Evolutionary conservation across 1,284 basidiomycete genomes (phyloP).

Genomic region (Pseudozyma flocculosa): DNA sequence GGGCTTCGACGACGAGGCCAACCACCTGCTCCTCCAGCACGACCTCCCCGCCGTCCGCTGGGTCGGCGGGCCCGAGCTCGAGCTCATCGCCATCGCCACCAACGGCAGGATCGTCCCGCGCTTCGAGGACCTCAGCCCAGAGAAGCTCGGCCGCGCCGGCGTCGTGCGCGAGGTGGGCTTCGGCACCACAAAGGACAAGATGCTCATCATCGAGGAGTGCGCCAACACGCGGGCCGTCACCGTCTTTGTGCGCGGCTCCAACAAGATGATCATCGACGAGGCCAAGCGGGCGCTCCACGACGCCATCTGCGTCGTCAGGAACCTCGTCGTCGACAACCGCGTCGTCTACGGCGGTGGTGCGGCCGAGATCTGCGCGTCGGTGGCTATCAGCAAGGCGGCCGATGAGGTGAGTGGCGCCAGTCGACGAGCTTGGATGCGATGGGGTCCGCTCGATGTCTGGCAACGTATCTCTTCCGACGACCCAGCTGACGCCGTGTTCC

Average conservation of each 20-base stretch:
- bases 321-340: conserved; percentile 90
- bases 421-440: too few relatives aligned
- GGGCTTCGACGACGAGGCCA: conserved; percentile 89
- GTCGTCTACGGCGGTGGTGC: conserved; percentile 98
- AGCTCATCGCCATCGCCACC: conserved; percentile 91
- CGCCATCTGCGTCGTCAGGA: conserved; percentile 90
- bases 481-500: too few relatives aligned
- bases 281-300: conserved; percentile 98
- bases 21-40: conserved; percentile 84
- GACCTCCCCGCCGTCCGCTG: conserved; percentile 89
- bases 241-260: conserved; percentile 91
- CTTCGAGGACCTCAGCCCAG: conserved; percentile 93
- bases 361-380: conserved; percentile 95
- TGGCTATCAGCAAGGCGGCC: conserved; percentile 97
- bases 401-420: conserved; percentile 71
- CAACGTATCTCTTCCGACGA: too few relatives aligned
- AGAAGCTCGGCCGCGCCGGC: conserved; percentile 95
- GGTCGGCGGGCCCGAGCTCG: conserved; percentile 97
- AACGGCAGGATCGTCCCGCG: conserved; percentile 97
- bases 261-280: conserved; percentile 99
- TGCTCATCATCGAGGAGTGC: conserved; percentile 95
- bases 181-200: conserved; percentile 58
- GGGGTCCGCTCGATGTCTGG: too few relatives aligned
- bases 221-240: conserved; percentile 92
- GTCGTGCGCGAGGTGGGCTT: conserved; percentile 64